Percentiles rank a stretch among this genome's conserved stretches.
These are phyloP conservation scores for Golubevia pallescens DNA, from an alignment of 1,284 basidiomycete species.

Conservation along the genomic window DNA sequence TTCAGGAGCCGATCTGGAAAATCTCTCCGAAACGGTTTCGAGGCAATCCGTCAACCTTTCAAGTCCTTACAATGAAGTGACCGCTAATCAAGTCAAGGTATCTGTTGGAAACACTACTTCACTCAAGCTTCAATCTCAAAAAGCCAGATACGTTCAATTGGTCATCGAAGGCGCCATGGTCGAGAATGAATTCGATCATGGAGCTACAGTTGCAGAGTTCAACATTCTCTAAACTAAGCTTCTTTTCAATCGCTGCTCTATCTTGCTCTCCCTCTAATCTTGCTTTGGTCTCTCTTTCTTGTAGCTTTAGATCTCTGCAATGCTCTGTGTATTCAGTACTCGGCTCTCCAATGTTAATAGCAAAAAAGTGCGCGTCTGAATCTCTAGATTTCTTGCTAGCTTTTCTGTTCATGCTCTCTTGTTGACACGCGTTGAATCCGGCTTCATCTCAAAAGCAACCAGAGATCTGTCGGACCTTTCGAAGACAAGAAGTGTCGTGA, in stretches of 20 bases:
- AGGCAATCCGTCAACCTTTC: conserved; percentile 4
- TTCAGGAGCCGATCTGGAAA: neutral
- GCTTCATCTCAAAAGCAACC: too few species aligned
- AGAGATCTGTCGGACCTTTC: too few species aligned
- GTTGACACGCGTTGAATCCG: too few species aligned
- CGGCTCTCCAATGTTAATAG: too few species aligned
- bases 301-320: too few species aligned
- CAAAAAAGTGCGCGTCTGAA: too few species aligned
- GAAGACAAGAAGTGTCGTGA: too few species aligned
- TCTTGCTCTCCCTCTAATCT: neutral
- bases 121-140: neutral
- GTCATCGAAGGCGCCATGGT: conserved; percentile 5
- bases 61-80: conserved; percentile 1
- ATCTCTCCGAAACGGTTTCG: neutral
- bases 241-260: neutral
- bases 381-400: too few species aligned
- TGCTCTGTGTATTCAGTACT: too few species aligned
- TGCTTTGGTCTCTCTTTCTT: too few species aligned
- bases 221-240: neutral
- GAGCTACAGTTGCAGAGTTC: conserved; percentile 11
- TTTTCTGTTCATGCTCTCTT: too few species aligned
- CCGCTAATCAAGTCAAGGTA: conserved; percentile 3
- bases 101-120: conserved; percentile 10
- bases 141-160: conserved; percentile 6
- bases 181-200: neutral